phyloP scores from a whole-genome alignment of 805 yeast genomes.

The Helenozyma rhizophorensis region DNA sequence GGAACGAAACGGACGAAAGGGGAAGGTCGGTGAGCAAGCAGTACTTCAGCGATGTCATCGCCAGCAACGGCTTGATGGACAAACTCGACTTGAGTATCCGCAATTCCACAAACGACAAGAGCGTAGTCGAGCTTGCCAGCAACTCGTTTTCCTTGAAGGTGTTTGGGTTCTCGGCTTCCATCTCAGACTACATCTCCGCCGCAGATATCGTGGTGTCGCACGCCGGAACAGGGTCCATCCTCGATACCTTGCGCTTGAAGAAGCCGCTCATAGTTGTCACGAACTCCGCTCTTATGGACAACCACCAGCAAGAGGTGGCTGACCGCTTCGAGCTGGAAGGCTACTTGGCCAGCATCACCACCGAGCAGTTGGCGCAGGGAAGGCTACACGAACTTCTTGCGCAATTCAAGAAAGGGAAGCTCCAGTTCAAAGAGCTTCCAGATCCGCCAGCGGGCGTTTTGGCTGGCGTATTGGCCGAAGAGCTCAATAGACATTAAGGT shows the following conservation, averaged over 20 bases:
- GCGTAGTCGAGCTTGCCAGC: conserved; percentile 8
- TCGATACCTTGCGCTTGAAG: conserved; percentile 61
- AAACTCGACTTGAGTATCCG: conserved; percentile 9
- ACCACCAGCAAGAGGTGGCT: conserved; percentile 16
- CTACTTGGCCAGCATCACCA: conserved; percentile 5
- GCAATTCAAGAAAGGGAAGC: conserved; percentile 6
- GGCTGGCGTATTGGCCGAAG: conserved; percentile 7
- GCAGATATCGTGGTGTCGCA: conserved; percentile 75
- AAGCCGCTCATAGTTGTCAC: conserved; percentile 66
- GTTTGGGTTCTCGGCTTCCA: conserved; percentile 26
- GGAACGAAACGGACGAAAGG: conserved; percentile 24
- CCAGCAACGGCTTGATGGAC: conserved; percentile 7
- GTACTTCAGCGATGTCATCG: conserved; percentile 17
- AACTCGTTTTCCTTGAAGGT: conserved; percentile 14
- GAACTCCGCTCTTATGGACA: conserved; percentile 56
- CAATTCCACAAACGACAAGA: conserved; percentile 15
- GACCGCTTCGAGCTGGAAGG: conserved; percentile 9
- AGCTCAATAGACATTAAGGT: no score
- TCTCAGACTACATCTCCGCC: conserved; percentile 32
- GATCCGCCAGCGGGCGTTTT: conserved; percentile 10
- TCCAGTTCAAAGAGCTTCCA: conserved; percentile 6
- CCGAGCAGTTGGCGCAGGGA: conserved; percentile 6
- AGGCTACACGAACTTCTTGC: conserved; percentile 4
- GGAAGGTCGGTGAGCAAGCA: conserved; percentile 20
- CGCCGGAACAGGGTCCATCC: conserved; percentile 88